Base-by-base conservation (phyloP, 495 filamentous ascomycete species). In the Aspergillus baeticus region DNA sequence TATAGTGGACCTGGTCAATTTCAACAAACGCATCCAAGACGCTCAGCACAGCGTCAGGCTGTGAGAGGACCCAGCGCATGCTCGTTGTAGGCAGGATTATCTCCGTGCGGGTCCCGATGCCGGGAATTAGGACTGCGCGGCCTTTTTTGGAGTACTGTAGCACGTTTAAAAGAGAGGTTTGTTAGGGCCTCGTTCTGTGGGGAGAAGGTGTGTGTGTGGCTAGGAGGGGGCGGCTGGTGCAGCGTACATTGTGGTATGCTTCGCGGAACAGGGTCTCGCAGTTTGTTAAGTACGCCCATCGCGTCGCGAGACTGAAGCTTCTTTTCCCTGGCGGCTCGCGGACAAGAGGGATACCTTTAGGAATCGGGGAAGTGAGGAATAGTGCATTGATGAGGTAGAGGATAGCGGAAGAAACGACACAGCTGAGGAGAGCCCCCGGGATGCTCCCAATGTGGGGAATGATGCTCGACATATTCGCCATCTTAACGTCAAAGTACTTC, bases 111-210 rank as follows among this genome's bases (percentile, higher is more conserved):
- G 67, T 59, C 14, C 66, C 70, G 29, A 71, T 39, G 1, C 67
- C 63, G 5, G 74, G 74, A 10, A 74, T 14, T 18, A 76, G 22
- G 15, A 73, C 67, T 4, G 74, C 51, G 39, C 60, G 63, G 44
- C 67, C 70, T 3, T 37, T 6, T 14, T 50, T 50, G 2, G 34
- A 18, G 47, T 50, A 50, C n/a, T n/a, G n/a, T n/a, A n/a, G n/a
- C n/a, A n/a, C n/a, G n/a, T n/a, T n/a, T n/a, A n/a, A n/a, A n/a
- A n/a, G n/a, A n/a, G n/a, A n/a, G n/a, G n/a, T n/a, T n/a, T n/a
- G n/a, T n/a, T n/a, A n/a, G n/a, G n/a, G n/a, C n/a, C n/a, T n/a
- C n/a, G n/a, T n/a, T n/a, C n/a, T n/a, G n/a, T n/a, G n/a, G n/a
- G n/a, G n/a, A n/a, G n/a, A n/a, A n/a, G n/a, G n/a, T n/a, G n/a